Percentiles rank a stretch among this genome's conserved stretches.
phyloP scores from a whole-genome alignment of 2,329 filamentous ascomycete genomes.

The Neospermospora avenae region DNA sequence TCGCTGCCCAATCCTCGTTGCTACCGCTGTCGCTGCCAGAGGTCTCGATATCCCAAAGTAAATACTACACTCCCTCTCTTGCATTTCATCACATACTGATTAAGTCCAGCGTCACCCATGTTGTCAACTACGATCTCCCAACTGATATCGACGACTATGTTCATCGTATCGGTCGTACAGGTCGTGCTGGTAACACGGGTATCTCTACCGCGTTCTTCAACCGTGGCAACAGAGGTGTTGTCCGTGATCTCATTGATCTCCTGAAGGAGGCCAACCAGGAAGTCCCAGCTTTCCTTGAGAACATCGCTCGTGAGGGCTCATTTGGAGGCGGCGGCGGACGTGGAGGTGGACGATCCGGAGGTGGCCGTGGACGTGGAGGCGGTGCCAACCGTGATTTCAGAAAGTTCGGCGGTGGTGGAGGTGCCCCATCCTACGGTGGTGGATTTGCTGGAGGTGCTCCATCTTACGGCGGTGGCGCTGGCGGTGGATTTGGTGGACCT shows the following conservation, averaged over 20 bases:
- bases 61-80: background rate
- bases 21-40: conserved; percentile 88
- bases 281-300: conserved; percentile 89
- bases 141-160: conserved; percentile 99
- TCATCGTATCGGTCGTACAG: conserved; percentile 98
- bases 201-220: conserved; percentile 99
- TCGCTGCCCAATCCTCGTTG: conserved; percentile 93
- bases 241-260: conserved; percentile 93
- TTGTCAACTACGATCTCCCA: conserved; percentile 99
- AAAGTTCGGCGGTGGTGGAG: conserved; percentile 63
- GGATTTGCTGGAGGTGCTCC: conserved; percentile 44
- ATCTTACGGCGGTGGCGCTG: conserved; percentile 47
- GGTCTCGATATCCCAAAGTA: conserved; percentile 66
- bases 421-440: conserved; percentile 44
- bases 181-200: conserved; percentile 98
- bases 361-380: conserved; percentile 69
- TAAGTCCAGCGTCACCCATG: conserved; percentile 76
- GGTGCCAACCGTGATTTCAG: conserved; percentile 84
- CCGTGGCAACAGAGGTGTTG: conserved; percentile 96
- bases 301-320: conserved; percentile 90
- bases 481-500: conserved; percentile 47
- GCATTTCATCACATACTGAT: background rate
- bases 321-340: conserved; percentile 67
- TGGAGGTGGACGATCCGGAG: conserved; percentile 61
- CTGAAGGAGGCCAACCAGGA: conserved; percentile 99